Percentiles rank a stretch among this genome's conserved stretches.
phyloP scores from a whole-genome alignment of 2,329 filamentous ascomycete species.

The Ceratocystiopsis sp. region DNA sequence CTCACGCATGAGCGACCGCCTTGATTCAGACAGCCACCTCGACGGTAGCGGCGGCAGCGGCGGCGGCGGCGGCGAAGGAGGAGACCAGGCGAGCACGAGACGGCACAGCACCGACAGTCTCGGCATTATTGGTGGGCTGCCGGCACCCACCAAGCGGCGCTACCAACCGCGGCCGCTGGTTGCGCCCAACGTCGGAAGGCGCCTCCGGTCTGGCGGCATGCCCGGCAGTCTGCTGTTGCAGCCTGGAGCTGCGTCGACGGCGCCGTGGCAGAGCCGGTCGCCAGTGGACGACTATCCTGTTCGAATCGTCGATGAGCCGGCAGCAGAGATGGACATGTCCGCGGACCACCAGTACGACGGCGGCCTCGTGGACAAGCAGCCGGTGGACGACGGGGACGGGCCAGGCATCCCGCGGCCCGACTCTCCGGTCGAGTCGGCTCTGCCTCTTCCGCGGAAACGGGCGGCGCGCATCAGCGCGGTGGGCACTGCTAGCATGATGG shows the following conservation, averaged over 20 bases:
- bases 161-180: no score
- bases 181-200: no score
- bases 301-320: background rate
- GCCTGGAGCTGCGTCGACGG: no score
- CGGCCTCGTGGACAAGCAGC: no score
- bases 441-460: slow-evolving; percentile 16
- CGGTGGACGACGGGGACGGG: background rate
- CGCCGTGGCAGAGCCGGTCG: no score
- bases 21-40: slow-evolving; percentile 11
- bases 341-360: background rate
- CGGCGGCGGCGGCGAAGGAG: no score
- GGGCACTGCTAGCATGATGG: slow-evolving; percentile 6
- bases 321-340: background rate
- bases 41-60: slow-evolving; percentile 5
- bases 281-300: background rate
- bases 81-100: no score
- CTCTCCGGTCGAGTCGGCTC: slow-evolving; percentile 13
- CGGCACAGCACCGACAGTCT: no score
- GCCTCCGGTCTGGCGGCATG: no score
- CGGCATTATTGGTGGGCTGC: no score
- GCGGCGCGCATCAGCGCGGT: slow-evolving; percentile 20
- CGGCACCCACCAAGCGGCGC: no score
- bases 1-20: slow-evolving; percentile 13
- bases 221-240: no score
- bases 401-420: slow-evolving; percentile 15